Conservation (phyloP, 345 rosid species). For the Populus nigra region DNA sequence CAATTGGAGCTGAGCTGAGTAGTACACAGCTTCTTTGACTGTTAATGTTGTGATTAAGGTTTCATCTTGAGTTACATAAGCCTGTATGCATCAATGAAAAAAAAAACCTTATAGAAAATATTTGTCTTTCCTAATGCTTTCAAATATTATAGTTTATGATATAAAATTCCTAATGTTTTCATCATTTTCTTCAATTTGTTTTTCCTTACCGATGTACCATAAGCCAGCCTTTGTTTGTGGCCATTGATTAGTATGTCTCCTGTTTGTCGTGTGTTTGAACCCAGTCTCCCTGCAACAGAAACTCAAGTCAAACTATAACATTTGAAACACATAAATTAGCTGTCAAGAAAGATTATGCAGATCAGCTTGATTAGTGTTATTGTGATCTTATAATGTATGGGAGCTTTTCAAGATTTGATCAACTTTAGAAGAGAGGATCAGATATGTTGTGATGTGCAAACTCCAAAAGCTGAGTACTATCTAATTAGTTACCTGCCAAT, state of each 20-base stretch:
- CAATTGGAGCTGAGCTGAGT: slow-evolving; percentile 26
- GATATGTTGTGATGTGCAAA: too few species aligned
- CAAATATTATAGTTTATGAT: not conserved
- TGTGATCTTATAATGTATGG: too few species aligned
- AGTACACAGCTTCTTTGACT: slow-evolving; percentile 19
- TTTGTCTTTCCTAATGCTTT: too few species aligned
- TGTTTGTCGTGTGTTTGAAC: slow-evolving; percentile 5
- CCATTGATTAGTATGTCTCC: slow-evolving; percentile 26
- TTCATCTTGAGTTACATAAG: slow-evolving; percentile 35
- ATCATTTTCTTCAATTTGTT: not conserved
- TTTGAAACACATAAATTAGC: too few species aligned
- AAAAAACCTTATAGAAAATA: not conserved
- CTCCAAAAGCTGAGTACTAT: too few species aligned
- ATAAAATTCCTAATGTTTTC: not conserved
- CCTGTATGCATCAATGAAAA: slow-evolving; percentile 5
- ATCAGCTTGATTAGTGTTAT: too few species aligned
- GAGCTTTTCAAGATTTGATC: too few species aligned
- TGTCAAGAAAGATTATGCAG: too few species aligned
- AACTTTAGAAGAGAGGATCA: too few species aligned
- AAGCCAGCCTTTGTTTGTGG: slow-evolving; percentile 13
- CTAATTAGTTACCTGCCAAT: slow-evolving; percentile 12
- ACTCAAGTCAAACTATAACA: not conserved
- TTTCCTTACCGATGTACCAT: slow-evolving; percentile 20
- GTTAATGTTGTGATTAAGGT: slow-evolving; percentile 24
- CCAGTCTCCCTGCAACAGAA: slow-evolving; percentile 20